Percentiles rank a stretch among this genome's conserved stretches.
Conservation (phyloP, 2,329 filamentous ascomycete species). For the Penicillium oxalicum region DNA sequence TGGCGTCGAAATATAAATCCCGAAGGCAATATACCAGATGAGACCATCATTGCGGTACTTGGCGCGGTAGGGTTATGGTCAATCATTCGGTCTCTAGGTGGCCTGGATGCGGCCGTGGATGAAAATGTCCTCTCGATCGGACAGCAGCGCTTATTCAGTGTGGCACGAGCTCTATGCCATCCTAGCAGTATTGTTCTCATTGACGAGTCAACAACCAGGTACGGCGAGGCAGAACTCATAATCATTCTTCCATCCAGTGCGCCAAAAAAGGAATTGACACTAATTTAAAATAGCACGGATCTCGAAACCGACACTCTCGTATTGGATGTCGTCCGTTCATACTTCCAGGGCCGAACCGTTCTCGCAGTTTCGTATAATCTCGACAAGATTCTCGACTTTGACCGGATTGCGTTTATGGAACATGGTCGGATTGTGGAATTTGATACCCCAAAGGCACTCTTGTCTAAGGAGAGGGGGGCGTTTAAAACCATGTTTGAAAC, state of each 20-base stretch:
- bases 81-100: conserved; percentile 24
- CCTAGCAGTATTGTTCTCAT: conserved; percentile 21
- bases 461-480: conserved; percentile 13
- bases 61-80: conserved; percentile 23
- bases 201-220: conserved; percentile 22
- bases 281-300: conserved; percentile 42
- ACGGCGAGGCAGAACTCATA: not conserved
- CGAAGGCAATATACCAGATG: conserved; percentile 10
- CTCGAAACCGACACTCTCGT: conserved; percentile 48
- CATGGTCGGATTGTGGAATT: conserved; percentile 23
- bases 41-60: conserved; percentile 21
- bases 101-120: conserved; percentile 30
- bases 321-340: conserved; percentile 46
- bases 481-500: conserved; percentile 15
- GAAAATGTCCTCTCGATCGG: conserved; percentile 42
- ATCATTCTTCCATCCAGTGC: no score
- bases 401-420: conserved; percentile 25
- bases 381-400: conserved; percentile 30
- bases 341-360: conserved; percentile 51
- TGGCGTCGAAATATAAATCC: conserved; percentile 16
- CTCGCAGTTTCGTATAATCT: conserved; percentile 49
- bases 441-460: conserved; percentile 12
- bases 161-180: conserved; percentile 51
- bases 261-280: no score
- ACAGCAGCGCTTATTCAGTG: conserved; percentile 54